Percentiles rank a stretch among this genome's conserved stretches.
Conservation (phyloP, 108 stramenopile genomes). For the Parmales sp. region DNA sequence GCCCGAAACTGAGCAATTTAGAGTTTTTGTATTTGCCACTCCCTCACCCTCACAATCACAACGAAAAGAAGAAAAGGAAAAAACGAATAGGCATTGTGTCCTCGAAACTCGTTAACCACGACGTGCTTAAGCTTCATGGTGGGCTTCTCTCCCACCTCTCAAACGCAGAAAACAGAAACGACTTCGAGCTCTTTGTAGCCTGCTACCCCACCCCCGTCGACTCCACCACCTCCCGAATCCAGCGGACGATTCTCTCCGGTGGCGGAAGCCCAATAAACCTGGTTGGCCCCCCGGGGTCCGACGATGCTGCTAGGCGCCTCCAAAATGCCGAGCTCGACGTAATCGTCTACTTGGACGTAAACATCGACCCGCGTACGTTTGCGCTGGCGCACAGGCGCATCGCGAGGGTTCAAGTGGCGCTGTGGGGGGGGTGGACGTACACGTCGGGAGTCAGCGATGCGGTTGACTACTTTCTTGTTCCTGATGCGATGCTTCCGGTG, state of each 20-base stretch:
- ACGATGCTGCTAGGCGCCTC: neutral
- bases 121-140: neutral
- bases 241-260: no score
- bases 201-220: neutral
- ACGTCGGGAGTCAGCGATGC: neutral
- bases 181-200: neutral
- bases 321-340: neutral
- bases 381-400: constrained; percentile 4
- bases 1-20: neutral
- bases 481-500: neutral
- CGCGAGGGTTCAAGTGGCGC: neutral
- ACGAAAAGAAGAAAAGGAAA: neutral
- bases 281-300: neutral
- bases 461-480: neutral
- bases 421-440: neutral
- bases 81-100: neutral
- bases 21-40: neutral
- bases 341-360: neutral
- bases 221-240: neutral
- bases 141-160: neutral
- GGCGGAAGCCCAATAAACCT: neutral
- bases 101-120: neutral
- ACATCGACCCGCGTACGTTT: neutral
- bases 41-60: neutral
- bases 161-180: neutral